Evolutionary conservation across 441 rosid species (phyloP).

Genomic region (Erodium moschatum): DNA sequence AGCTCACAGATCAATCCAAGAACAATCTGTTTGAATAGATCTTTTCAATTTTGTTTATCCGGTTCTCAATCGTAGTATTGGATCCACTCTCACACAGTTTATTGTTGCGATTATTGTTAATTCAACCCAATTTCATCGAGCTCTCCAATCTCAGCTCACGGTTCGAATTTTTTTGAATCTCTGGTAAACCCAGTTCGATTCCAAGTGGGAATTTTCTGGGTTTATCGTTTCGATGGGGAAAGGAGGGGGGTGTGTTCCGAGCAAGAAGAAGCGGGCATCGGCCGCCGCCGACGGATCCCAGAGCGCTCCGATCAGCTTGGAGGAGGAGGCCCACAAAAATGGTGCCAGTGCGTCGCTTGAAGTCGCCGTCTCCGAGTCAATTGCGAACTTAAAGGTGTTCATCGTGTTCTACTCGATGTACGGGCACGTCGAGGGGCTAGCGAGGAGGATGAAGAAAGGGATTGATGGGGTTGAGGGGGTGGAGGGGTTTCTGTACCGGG

Average conservation of each 20-base stretch:
- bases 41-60: no score
- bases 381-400: conserved; percentile 37
- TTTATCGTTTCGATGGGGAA: conserved; percentile 52
- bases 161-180: no score
- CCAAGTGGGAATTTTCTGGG: background rate
- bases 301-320: conserved; percentile 34
- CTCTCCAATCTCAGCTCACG: background rate
- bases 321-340: conserved; percentile 22
- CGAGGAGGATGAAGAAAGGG: conserved; percentile 82
- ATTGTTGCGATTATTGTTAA: background rate
- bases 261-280: conserved; percentile 61
- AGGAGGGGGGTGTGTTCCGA: conserved; percentile 93
- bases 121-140: background rate
- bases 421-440: conserved; percentile 83
- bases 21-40: no score
- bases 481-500: conserved; percentile 48
- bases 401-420: conserved; percentile 90
- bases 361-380: conserved; percentile 16
- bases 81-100: background rate
- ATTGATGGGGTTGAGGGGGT: conserved; percentile 91
- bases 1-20: no score
- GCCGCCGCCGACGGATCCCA: conserved; percentile 28
- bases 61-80: no score
- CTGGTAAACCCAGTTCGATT: no score
- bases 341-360: background rate